A percentile compares a stretch with the other conserved stretches of the same genome.
Evolutionary conservation across 495 filamentous ascomycete genomes (phyloP).

Genomic region (Aspergillus biplanus): DNA sequence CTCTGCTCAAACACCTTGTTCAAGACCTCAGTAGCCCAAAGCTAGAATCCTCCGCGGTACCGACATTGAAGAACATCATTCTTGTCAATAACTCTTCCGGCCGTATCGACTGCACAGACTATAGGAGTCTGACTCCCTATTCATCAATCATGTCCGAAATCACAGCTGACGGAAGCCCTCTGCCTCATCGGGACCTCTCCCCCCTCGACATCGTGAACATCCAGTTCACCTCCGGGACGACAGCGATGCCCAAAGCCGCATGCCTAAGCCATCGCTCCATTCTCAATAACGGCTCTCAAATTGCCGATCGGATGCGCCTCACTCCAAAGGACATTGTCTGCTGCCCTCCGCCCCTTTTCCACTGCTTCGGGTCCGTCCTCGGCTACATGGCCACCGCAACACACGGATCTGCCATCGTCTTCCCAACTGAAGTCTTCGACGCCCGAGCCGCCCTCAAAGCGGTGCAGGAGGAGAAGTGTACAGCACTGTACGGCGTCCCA

Average conservation of each 20-base stretch:
- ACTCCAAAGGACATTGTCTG: constrained; percentile 73
- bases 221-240: constrained; percentile 96
- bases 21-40: constrained; percentile 56
- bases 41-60: constrained; percentile 67
- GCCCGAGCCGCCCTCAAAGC: constrained; percentile 69
- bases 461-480: constrained; percentile 75
- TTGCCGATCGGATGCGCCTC: constrained; percentile 82
- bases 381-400: constrained; percentile 95
- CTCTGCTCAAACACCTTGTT: constrained; percentile 66
- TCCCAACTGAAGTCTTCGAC: constrained; percentile 87
- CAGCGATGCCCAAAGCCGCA: constrained; percentile 86
- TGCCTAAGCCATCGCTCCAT: constrained; percentile 84
- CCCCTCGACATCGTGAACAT: constrained; percentile 85
- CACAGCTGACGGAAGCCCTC: constrained; percentile 46
- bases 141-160: constrained; percentile 48
- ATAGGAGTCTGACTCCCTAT: constrained; percentile 59
- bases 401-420: constrained; percentile 81
- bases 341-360: constrained; percentile 87
- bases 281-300: constrained; percentile 85
- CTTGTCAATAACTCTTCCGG: constrained; percentile 79
- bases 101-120: constrained; percentile 52
- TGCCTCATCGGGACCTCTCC: constrained; percentile 53
- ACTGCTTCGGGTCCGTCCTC: constrained; percentile 90
- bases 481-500: constrained; percentile 89
- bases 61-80: constrained; percentile 70